Base-by-base conservation (phyloP, 2,329 filamentous ascomycete species). In the Scolecobasidium constrictum region DNA sequence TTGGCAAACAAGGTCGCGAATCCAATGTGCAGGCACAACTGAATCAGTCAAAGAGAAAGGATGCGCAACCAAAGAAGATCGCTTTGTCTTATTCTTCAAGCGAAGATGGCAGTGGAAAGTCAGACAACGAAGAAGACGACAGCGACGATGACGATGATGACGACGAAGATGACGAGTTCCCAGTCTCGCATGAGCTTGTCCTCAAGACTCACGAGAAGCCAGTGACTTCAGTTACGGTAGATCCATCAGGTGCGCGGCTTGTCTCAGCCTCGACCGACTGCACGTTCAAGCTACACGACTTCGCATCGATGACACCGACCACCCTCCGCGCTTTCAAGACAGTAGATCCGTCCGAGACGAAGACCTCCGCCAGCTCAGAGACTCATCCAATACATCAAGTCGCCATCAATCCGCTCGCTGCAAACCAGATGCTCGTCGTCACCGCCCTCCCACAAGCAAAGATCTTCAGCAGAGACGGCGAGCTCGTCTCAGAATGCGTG, bases 291-390 rank as follows among this genome's bases (percentile, higher is more conserved):
- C 71, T 98, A 15, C 87, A 95, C 65, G 90, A 98, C 59, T 94
- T 98, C 59, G 79, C 88, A 3, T 85, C 88, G 37, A 93, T 98
- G 82, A 95, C 90, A 1, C 86, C 88, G 2, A 92, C 87, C 4
- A 96, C 92, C 0, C 74, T 98, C 40, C 83, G 90, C 53, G 86
- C 92, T 1, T 98, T 98, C 72, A 87, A 86, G 56, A 88, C 81
- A 6, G 72, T 96, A 38, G 90, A 98, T 56, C 90, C 92, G 0
- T 77, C 79, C 40, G 38, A 37, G 21, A 77, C 78, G 20, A 94
- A 93, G 58, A 62, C 72, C 35, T 73, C 77, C 13, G 72, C 81
- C 4, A 77, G 72, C 43, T 74, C 82, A 28, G 92, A 96, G 59
- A 83, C 86, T 15, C 92, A 96, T 58, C 80, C 88, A 2, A 77